Percentiles rank a stretch among this genome's conserved stretches.
These are phyloP conservation scores for Lenwebbia sp. DNA, from an alignment of 345 rosid species.

Conservation along the genomic window DNA sequence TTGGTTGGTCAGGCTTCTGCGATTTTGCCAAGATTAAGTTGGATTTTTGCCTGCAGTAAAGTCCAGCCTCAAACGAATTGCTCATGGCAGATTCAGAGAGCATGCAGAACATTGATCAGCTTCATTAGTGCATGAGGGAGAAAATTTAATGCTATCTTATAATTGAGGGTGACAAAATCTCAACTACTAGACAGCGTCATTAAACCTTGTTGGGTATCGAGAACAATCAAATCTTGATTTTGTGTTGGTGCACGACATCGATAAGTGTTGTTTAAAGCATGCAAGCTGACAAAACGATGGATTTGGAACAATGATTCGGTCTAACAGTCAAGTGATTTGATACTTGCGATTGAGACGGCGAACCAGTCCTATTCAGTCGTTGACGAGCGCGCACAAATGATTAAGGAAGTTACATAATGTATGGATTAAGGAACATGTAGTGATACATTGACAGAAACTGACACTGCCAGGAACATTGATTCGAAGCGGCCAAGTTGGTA, in stretches of 20 bases:
- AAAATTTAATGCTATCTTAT: background rate
- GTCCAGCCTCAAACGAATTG: background rate
- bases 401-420: background rate
- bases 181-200: background rate
- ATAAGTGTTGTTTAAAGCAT: background rate
- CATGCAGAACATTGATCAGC: background rate
- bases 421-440: background rate
- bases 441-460: background rate
- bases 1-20: background rate
- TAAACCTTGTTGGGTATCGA: background rate
- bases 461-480: background rate
- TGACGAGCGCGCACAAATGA: background rate
- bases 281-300: background rate
- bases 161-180: background rate
- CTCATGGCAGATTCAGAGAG: background rate
- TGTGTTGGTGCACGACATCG: background rate
- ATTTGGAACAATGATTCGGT: background rate
- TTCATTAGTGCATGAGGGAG: background rate
- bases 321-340: background rate
- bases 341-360: background rate
- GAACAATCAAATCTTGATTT: background rate
- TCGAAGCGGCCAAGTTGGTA: background rate
- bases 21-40: background rate
- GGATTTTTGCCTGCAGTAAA: background rate
- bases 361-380: background rate